Evolutionary conservation across 257 asterid species (phyloP).

Genomic region (Scutellaria baicalensis): DNA sequence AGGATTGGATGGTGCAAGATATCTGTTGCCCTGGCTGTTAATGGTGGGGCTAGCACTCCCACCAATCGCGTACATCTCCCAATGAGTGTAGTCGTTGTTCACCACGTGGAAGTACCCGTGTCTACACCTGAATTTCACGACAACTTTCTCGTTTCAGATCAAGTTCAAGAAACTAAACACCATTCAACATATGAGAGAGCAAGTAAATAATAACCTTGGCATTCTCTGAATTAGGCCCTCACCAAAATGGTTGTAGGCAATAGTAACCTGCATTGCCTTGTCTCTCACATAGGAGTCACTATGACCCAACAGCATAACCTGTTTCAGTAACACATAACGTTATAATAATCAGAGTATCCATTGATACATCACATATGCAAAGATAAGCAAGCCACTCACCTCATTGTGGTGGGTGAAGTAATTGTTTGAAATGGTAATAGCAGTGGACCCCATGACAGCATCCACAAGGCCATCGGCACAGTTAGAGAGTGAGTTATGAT

Average conservation of each 20-base stretch:
- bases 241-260: constrained; percentile 92
- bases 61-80: constrained; percentile 98
- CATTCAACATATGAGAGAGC: not conserved
- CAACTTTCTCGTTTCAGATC: not conserved
- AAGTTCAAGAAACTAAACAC: not conserved
- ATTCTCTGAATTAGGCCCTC: constrained; percentile 91
- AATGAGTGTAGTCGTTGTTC: constrained; percentile 94
- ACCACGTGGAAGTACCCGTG: constrained; percentile 94
- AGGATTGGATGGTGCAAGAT: constrained; percentile 67
- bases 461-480: constrained; percentile 95
- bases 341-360: not conserved
- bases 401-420: constrained; percentile 88
- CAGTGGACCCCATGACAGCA: constrained; percentile 95
- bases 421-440: constrained; percentile 83
- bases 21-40: constrained; percentile 91
- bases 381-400: constrained; percentile 27
- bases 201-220: constrained; percentile 64
- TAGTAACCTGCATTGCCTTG: constrained; percentile 92
- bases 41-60: constrained; percentile 91
- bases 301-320: constrained; percentile 95
- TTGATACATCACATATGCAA: not conserved
- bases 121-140: constrained; percentile 51
- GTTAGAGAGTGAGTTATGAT: constrained; percentile 78
- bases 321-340: constrained; percentile 7
- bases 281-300: constrained; percentile 80